A percentile compares a stretch with the other conserved stretches of the same genome.
These are phyloP conservation scores for Pseudocercospora fuligena DNA, from an alignment of 2,329 filamentous ascomycete species.

Conservation along the genomic window DNA sequence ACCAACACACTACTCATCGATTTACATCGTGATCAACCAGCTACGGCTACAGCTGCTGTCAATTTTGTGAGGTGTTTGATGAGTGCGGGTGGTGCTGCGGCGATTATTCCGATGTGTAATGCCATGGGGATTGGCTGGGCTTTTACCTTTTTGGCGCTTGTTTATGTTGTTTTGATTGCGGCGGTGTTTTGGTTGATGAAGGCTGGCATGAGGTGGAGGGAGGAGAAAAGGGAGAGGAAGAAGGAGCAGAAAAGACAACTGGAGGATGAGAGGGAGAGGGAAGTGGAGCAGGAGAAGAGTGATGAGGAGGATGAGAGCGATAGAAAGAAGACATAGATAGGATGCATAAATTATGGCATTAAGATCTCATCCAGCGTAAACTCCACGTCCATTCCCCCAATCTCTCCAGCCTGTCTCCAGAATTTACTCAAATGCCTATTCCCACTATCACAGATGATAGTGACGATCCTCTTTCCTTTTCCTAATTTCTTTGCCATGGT, in stretches of 20 bases:
- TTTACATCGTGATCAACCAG: conserved; percentile 46
- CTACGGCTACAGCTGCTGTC: conserved; percentile 50
- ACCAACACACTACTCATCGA: conserved; percentile 54
- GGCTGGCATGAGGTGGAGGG: conserved; percentile 29
- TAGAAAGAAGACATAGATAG: not conserved
- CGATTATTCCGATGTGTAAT: conserved; percentile 41
- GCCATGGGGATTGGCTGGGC: conserved; percentile 48
- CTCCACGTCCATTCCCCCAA: conserved; percentile 59
- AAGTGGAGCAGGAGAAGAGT: not conserved
- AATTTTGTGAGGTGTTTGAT: conserved; percentile 52
- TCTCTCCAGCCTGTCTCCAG: conserved; percentile 73
- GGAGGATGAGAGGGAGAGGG: conserved; percentile 1
- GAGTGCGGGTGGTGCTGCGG: conserved; percentile 48
- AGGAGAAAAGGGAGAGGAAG: conserved; percentile 27
- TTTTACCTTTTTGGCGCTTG: conserved; percentile 47
- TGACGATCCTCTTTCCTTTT: conserved; percentile 66
- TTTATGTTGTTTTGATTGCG: conserved; percentile 30
- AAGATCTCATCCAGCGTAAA: conserved; percentile 61
- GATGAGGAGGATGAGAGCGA: not conserved
- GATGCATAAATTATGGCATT: conserved; percentile 36
- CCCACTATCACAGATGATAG: conserved; percentile 78
- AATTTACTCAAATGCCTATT: conserved; percentile 83
- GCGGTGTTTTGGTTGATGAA: conserved; percentile 34
- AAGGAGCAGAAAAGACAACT: conserved; percentile 5
- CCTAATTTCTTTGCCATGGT: conserved; percentile 44